Percentiles rank a stretch among this genome's conserved stretches.
These are phyloP conservation scores for Cryptosporidium meleagridis DNA, from an alignment of 169 alveolate species.

Conservation along the genomic window DNA sequence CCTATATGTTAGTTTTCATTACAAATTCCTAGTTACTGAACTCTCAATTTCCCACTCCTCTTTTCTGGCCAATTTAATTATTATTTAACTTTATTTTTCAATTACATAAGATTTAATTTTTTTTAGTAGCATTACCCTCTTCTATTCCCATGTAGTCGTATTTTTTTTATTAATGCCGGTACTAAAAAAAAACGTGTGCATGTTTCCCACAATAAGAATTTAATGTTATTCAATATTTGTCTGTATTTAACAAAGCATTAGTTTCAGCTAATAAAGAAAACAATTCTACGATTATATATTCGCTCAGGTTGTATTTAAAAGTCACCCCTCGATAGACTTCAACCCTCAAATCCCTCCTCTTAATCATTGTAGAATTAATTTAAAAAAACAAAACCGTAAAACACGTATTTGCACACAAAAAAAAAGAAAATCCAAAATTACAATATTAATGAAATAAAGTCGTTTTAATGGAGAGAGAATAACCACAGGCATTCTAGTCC, in stretches of 20 bases:
- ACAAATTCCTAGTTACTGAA: neutral
- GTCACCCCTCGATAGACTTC: too few relatives aligned
- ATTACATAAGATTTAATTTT: neutral
- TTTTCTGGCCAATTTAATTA: neutral
- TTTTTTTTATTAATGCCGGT: slow-evolving; percentile 7
- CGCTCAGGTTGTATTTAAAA: too few relatives aligned
- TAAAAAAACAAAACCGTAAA: too few relatives aligned
- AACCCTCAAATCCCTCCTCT: too few relatives aligned
- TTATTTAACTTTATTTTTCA: too few relatives aligned
- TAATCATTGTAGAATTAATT: too few relatives aligned
- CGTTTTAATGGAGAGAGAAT: neutral
- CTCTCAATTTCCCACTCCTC: neutral
- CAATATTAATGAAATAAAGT: neutral
- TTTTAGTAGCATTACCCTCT: neutral
- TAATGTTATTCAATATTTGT: too few relatives aligned
- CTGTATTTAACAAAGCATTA: too few relatives aligned
- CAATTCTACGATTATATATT: too few relatives aligned
- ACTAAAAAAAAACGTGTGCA: slow-evolving; percentile 19
- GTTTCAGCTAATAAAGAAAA: too few relatives aligned
- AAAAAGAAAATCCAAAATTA: neutral
- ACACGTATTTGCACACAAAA: neutral
- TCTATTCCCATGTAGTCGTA: slow-evolving; percentile 15
- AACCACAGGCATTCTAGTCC: neutral
- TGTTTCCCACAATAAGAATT: slow-evolving; percentile 1
- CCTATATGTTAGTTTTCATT: neutral